Evolutionary conservation across 352 stramenopile genomes (phyloP), one percentile per base, ranked within the genome.

Genomic region (Phytopythium oedochilum): DNA sequence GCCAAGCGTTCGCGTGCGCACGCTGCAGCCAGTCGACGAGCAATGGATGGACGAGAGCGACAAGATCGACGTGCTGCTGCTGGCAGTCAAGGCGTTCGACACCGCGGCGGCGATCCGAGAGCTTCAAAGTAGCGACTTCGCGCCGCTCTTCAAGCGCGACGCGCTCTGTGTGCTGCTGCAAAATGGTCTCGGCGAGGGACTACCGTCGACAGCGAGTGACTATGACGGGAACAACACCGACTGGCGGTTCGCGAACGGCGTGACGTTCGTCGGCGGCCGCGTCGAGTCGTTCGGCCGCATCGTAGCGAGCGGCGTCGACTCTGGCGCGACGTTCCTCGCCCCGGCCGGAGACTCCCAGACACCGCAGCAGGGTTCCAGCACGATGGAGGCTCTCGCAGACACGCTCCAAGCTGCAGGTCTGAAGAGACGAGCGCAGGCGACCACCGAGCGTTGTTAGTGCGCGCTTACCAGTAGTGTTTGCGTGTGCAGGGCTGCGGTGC

Each of bases 71-170:
- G 68, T 89, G 2, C 57, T 91, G 31, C 40, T 93, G 5, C 54
- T 93, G 0, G 66, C 80, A 0, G 72, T 93, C 22, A 91, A 93
- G 61, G 73, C 78, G 12, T 87, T 79, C 38, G 79, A 91, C 46
- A 89, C 68, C 49, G 58, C 55, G 0, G 50, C 47, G 4, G 63
- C 76, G 18, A 58, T 88, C 44, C 53, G 58, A 29, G 52, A 74
- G 15, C 64, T 90, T 31, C 59, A 66, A n/a, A 49, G 35, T 11
- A 36, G 64, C 23, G 70, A 57, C 20, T 57, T 64, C 28, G 46
- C 47, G 28, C 59, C 71, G 34, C 64, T 78, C 28, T 54, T 91
- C 23, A 61, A 66, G 20, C 53, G 70, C 20, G 67, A 88, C 38
- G 71, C 77, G 10, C 44, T 87, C 7, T 63, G 83, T 39, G 74